These are phyloP conservation scores for Suillus weaverae DNA, from an alignment of 768 basidiomycete genomes.

Conservation along the genomic window DNA sequence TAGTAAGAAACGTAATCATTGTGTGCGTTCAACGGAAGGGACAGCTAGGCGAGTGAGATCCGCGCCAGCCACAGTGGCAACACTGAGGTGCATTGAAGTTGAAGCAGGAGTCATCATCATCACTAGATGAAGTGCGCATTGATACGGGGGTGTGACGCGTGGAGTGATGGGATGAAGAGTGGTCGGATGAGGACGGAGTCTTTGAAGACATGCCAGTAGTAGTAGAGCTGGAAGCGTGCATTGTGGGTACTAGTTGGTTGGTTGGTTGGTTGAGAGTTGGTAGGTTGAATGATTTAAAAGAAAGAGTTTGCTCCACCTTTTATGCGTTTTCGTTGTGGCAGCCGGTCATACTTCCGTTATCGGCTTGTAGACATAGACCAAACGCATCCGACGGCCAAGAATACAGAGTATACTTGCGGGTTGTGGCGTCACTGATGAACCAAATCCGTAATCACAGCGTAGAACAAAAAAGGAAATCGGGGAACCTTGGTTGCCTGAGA, in stretches of 20 bases:
- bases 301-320: constrained; percentile 20
- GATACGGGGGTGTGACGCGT: constrained; percentile 22
- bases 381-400: constrained; percentile 30
- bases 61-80: constrained; percentile 76
- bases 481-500: constrained; percentile 4
- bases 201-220: constrained; percentile 13
- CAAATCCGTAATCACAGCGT: constrained; percentile 16
- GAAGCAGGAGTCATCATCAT: constrained; percentile 33
- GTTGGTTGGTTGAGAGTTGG: too few relatives aligned
- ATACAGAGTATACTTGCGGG: constrained; percentile 29
- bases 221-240: constrained; percentile 20
- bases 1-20: constrained; percentile 16
- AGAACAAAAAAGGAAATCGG: constrained; percentile 14
- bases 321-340: constrained; percentile 27
- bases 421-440: constrained; percentile 40
- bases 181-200: constrained; percentile 11
- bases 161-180: constrained; percentile 8
- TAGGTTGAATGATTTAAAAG: not conserved
- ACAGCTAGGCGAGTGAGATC: constrained; percentile 56
- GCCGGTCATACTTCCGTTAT: constrained; percentile 36
- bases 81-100: constrained; percentile 70
- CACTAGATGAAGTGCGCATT: constrained; percentile 20
- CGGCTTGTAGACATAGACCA: constrained; percentile 34
- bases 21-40: constrained; percentile 54
- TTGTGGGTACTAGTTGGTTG: too few relatives aligned